These are phyloP conservation scores for thale cress (Arabidopsis thaliana) DNA, from an alignment of 345 rosid species.

Conservation along the genomic window TAIR10.1 NC_003074.8:4589501-4590000, in stretches of 20 bases:
- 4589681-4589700: conserved; percentile 54
- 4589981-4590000: conserved; percentile 76
- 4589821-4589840: conserved; percentile 80
- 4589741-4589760: conserved; percentile 75
- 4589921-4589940: not conserved
- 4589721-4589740: conserved; percentile 74
- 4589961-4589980: conserved; percentile 65
- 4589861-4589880: conserved; percentile 79
- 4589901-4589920: conserved; percentile 1
- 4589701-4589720: conserved; percentile 80
- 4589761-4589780: conserved; percentile 63
- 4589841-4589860: conserved; percentile 77
- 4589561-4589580: conserved; percentile 93
- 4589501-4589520: conserved; percentile 90
- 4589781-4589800: conserved; percentile 77
- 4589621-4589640: conserved; percentile 21
- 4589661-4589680: conserved; percentile 32
- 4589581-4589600: conserved; percentile 86
- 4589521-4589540: conserved; percentile 77
- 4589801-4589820: conserved; percentile 66
- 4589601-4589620: conserved; percentile 32
- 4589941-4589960: conserved; percentile 9
- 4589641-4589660: conserved; percentile 14
- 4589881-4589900: conserved; percentile 58
- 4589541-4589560: conserved; percentile 71